Percentiles rank a stretch among this genome's conserved stretches.
These are phyloP conservation scores for Silene vulgaris DNA, from an alignment of 179 eudicot species.

Conservation along the genomic window DNA sequence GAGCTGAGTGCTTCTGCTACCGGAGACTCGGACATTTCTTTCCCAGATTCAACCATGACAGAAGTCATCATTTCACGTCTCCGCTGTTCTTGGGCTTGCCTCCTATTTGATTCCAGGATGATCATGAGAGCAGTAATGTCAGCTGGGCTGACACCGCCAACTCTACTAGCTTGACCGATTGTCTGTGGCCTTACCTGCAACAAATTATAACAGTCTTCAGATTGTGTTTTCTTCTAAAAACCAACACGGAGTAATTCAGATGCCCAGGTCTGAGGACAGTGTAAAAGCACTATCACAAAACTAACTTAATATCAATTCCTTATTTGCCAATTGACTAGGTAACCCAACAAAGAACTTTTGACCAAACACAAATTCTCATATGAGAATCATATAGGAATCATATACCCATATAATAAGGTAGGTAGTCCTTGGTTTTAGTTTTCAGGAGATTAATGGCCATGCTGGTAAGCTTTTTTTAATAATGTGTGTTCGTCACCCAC, in stretches of 20 bases:
- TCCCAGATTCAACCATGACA: conserved; percentile 37
- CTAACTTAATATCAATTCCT: neutral
- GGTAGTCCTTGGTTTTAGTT: neutral
- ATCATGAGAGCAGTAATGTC: conserved; percentile 85
- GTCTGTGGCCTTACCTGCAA: conserved; percentile 90
- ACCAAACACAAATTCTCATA: neutral
- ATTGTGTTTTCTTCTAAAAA: neutral
- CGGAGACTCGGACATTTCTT: conserved; percentile 33
- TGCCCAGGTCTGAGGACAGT: neutral
- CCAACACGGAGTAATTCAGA: neutral
- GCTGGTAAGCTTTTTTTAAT: too few relatives aligned
- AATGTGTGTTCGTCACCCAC: too few relatives aligned
- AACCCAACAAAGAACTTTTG: neutral
- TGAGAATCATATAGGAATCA: neutral
- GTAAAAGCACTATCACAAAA: neutral
- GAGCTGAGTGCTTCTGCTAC: conserved; percentile 34
- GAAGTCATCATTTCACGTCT: conserved; percentile 39
- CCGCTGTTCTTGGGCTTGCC: conserved; percentile 55
- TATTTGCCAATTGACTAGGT: neutral
- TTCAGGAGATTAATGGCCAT: neutral
- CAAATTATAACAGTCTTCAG: conserved; percentile 5
- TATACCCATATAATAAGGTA: neutral
- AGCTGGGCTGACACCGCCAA: conserved; percentile 95
- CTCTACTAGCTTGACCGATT: conserved; percentile 93
- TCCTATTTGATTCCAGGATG: conserved; percentile 63